phyloP scores from a whole-genome alignment of 805 yeast genomes.

The Teunomyces lycoperdinae region DNA sequence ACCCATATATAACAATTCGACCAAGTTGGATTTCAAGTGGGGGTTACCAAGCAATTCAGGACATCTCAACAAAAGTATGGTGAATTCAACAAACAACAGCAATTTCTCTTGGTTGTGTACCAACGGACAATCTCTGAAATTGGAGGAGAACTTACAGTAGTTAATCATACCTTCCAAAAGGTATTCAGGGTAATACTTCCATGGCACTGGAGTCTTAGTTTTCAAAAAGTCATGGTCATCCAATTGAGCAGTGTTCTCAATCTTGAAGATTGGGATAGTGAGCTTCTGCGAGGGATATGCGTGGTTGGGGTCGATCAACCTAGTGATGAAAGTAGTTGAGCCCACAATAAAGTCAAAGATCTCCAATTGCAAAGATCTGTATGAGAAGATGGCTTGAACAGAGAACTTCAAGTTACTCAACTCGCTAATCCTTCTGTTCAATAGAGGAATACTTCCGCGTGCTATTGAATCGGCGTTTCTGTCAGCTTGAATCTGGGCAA shows the following conservation, averaged over 20 bases:
- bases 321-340: slow-evolving; percentile 64
- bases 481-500: slow-evolving; percentile 43
- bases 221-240: slow-evolving; percentile 74
- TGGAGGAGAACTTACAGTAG: slow-evolving; percentile 61
- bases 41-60: slow-evolving; percentile 89
- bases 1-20: slow-evolving; percentile 79
- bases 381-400: slow-evolving; percentile 58
- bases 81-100: slow-evolving; percentile 62
- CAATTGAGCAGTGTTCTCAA: slow-evolving; percentile 60
- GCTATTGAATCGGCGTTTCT: slow-evolving; percentile 25
- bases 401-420: slow-evolving; percentile 51
- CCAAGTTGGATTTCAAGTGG: slow-evolving; percentile 81
- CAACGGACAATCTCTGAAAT: slow-evolving; percentile 57
- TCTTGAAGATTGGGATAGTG: slow-evolving; percentile 52
- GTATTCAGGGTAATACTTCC: slow-evolving; percentile 83
- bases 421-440: slow-evolving; percentile 35
- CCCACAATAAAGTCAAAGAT: slow-evolving; percentile 79
- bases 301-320: slow-evolving; percentile 72
- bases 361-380: slow-evolving; percentile 57
- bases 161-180: slow-evolving; percentile 78
- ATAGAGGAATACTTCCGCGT: slow-evolving; percentile 46
- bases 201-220: slow-evolving; percentile 65
- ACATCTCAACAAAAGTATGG: slow-evolving; percentile 73
- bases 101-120: slow-evolving; percentile 50
- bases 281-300: slow-evolving; percentile 53